Percentiles rank a stretch among this genome's conserved stretches.
These are phyloP conservation scores for Kwoniella newhampshirensis DNA, from an alignment of 768 basidiomycete genomes.

Conservation along the genomic window DNA sequence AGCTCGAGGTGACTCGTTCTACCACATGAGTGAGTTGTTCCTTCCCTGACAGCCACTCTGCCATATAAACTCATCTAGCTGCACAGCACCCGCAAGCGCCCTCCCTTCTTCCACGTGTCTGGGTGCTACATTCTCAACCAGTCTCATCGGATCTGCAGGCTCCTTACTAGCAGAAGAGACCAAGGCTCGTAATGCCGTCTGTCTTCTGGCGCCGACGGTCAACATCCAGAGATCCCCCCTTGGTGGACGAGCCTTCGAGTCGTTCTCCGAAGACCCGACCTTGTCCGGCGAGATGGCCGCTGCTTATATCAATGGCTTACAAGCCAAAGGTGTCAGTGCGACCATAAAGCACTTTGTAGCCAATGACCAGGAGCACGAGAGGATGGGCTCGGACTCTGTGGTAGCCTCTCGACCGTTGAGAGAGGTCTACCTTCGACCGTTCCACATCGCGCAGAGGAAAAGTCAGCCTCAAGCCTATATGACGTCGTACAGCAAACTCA, in stretches of 20 bases:
- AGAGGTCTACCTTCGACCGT: neutral
- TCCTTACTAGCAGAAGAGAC: slow-evolving; percentile 61
- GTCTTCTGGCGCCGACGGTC: slow-evolving; percentile 72
- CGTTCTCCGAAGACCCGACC: slow-evolving; percentile 23
- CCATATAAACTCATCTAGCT: no score
- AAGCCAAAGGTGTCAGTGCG: neutral
- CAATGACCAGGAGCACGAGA: slow-evolving; percentile 1
- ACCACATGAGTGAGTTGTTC: slow-evolving; percentile 43
- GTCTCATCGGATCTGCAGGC: slow-evolving; percentile 58
- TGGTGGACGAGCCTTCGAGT: slow-evolving; percentile 55
- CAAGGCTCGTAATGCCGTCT: slow-evolving; percentile 57
- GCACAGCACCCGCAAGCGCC: slow-evolving; percentile 61
- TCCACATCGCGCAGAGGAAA: neutral
- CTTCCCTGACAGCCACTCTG: no score
- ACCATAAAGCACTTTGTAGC: neutral
- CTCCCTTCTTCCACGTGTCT: slow-evolving; percentile 64
- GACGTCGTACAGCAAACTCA: slow-evolving; percentile 58
- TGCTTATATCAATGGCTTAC: neutral
- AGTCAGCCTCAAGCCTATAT: slow-evolving; percentile 53
- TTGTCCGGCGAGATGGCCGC: neutral
- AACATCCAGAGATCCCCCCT: slow-evolving; percentile 68
- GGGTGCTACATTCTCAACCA: slow-evolving; percentile 62
- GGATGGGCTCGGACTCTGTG: neutral
- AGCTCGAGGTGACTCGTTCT: slow-evolving; percentile 59
- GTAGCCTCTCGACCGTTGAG: neutral